Base-by-base conservation (phyloP, 1,139 yeast species). In the Zygosaccharomyces sapae region DNA sequence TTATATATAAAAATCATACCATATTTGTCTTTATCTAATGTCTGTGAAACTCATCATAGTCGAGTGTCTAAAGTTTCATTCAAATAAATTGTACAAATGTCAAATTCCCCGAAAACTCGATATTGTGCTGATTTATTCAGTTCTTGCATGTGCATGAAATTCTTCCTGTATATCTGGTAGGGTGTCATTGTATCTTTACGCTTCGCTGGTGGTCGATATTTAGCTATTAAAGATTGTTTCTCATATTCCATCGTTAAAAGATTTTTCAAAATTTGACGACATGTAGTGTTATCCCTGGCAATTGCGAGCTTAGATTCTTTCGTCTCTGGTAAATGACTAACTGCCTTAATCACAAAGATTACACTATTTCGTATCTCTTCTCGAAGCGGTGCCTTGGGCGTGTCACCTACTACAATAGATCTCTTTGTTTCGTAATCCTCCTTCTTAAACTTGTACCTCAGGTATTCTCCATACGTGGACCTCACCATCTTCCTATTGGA, bases 191-290 rank as follows among this genome's bases (percentile, higher is more conserved):
- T 38, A n/a, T 29, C 33, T n/a, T 30, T 41, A 13, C 33, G 24
- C 8, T 38, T 38, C 20, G 33, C 6, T 10, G 41, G 34, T 30
- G 33, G 34, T 29, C 22, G 27, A 16, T 38, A 29, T 27, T 9
- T 38, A 10, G 29, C 29, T 9, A 49, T 46, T 30, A 41, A 35
- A 3, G 42, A 39, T 9, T 46, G 41, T 40, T 58, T 60, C 36
- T 59, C 56, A 47, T 50, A 60, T 39, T 62, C 65, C 33, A 57
- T 43, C 1, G 65, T 55, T 12, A 63, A 41, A 13, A 63, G 25
- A 44, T 63, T 64, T 43, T 62, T 63, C 16, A 63, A 33, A 5
- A 64, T 54, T 34, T 53, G 57, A 16, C 53, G 53, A 36, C 63
- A 60, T 12, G 41, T 35, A 5, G 51, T 43, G 27, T 55, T 53